These are phyloP conservation scores for Combretum micranthum DNA, from an alignment of 345 rosid species.

Conservation along the genomic window DNA sequence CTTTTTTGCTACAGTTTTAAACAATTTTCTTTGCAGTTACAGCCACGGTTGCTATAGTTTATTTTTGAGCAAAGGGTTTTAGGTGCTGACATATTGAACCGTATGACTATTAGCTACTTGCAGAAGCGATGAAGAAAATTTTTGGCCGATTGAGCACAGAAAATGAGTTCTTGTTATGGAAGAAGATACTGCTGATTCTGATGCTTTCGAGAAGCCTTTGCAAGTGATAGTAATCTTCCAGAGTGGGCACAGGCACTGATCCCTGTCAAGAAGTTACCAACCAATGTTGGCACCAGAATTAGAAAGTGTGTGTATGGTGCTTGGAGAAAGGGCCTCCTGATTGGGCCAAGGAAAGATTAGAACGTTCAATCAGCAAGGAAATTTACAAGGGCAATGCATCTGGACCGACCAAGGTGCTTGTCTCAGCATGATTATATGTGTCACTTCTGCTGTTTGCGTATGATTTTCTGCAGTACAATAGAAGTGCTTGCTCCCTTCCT, in stretches of 20 bases:
- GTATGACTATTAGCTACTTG: constrained; percentile 75
- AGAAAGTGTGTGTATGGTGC: constrained; percentile 89
- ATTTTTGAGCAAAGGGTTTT: background rate
- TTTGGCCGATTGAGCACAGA: constrained; percentile 54
- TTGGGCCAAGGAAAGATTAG: constrained; percentile 82
- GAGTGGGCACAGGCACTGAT: constrained; percentile 82
- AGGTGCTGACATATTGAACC: constrained; percentile 7
- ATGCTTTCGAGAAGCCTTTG: constrained; percentile 37
- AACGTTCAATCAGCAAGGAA: constrained; percentile 91
- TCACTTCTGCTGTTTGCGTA: background rate
- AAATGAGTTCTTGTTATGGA: constrained; percentile 53
- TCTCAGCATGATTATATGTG: constrained; percentile 10
- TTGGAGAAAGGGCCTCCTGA: constrained; percentile 79
- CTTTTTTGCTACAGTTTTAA: no score
- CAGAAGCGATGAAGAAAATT: constrained; percentile 79
- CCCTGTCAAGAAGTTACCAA: constrained; percentile 93
- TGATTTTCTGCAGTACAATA: background rate
- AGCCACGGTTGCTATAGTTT: no score
- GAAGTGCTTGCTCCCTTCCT: no score
- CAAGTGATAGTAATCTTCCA: constrained; percentile 51
- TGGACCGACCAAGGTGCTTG: constrained; percentile 91
- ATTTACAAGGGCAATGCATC: constrained; percentile 99
- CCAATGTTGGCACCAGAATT: constrained; percentile 98
- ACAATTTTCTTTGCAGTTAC: no score
- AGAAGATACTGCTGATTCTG: constrained; percentile 49